A percentile compares a stretch with the other conserved stretches of the same genome.
These are phyloP conservation scores for Diutina mesorugosa DNA, from an alignment of 1,139 yeast species.

Conservation along the genomic window DNA sequence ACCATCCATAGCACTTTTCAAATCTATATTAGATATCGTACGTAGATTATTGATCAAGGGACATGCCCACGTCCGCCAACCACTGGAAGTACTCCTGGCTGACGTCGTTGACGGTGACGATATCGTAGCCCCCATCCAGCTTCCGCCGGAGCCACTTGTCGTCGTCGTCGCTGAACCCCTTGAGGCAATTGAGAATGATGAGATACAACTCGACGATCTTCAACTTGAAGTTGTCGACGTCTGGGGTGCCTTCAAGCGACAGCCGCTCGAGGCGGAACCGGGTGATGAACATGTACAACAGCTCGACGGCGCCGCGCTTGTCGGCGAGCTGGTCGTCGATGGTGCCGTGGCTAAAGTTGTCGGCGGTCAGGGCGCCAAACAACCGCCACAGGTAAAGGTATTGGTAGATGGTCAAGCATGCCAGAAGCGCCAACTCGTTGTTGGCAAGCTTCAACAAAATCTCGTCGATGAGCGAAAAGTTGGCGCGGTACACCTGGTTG, in stretches of 20 bases:
- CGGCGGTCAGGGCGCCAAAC: not conserved
- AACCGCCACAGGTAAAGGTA: conserved; percentile 1
- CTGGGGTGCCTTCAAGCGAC: conserved; percentile 8
- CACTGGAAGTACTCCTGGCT: not conserved
- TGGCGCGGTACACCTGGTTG: conserved; percentile 12
- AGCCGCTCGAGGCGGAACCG: conserved; percentile 20
- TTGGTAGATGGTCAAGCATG: not conserved
- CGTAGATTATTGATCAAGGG: not conserved
- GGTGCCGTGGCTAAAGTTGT: not conserved
- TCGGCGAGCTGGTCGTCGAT: conserved; percentile 1
- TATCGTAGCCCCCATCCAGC: not conserved
- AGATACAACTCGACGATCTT: conserved; percentile 22
- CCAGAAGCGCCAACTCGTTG: conserved; percentile 9
- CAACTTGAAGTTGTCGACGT: conserved; percentile 21
- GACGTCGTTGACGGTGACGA: not conserved
- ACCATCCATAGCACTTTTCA: too few relatives aligned
- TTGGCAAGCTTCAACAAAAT: conserved; percentile 28
- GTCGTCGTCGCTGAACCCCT: not conserved
- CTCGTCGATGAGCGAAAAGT: conserved; percentile 24
- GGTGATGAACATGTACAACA: conserved; percentile 40
- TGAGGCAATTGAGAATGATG: conserved; percentile 7
- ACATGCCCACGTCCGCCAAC: not conserved
- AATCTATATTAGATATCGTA: too few relatives aligned
- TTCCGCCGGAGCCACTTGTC: not conserved
- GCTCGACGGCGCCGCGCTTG: not conserved